Evolutionary conservation across 176 grass and related monocot species (phyloP), one percentile per base, ranked within the genome.

Genomic region (Triticum aestivum): DNA sequence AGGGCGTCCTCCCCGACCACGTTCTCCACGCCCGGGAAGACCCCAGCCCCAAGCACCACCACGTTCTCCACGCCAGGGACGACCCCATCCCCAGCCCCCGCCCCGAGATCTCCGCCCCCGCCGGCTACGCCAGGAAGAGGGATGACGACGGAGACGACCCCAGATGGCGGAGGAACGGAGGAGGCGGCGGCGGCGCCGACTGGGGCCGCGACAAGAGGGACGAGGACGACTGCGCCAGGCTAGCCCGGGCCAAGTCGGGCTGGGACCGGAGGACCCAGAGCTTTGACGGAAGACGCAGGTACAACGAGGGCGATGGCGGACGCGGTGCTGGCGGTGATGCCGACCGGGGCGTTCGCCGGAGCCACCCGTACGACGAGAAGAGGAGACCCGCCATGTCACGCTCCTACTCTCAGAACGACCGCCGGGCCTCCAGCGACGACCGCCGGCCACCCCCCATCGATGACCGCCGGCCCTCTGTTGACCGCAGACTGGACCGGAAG

Each of bases 181-280:
- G 4, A 29, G 37, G 41, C 41, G 39, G 39, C 38, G 61, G 79
- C 34, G 30, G 17, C 13, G 65, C 17, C 27, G 87, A 87, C 42
- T 84, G 87, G 87, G 49, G 15, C 54, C 75, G 83, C 20, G 63
- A 34, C 38, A 87, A 76, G 70, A 45, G 42, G 70, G 90, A 91
- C 10, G 77, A 85, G 13, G 84, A 87, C n/a, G 70, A 85, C 52
- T 17, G 52, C 52, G 52, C 6, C 15, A 80, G 84, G 80, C 75
- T 80, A 4, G 3, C 51, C 56, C 84, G 72, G 54, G 24, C 42
- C 17, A 90, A 65, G 45, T 82, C 87, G 2, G 71, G 71, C 21
- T 92, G 87, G 90, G 91, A 92, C 65, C 81, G 88, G 52, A 85
- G 88, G 81, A 85, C 17, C 85, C 70, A 85, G 21, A 92, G 85